Evolutionary conservation across 1,284 basidiomycete species (phyloP).

Genomic region (Microbotryum saponariae): DNA sequence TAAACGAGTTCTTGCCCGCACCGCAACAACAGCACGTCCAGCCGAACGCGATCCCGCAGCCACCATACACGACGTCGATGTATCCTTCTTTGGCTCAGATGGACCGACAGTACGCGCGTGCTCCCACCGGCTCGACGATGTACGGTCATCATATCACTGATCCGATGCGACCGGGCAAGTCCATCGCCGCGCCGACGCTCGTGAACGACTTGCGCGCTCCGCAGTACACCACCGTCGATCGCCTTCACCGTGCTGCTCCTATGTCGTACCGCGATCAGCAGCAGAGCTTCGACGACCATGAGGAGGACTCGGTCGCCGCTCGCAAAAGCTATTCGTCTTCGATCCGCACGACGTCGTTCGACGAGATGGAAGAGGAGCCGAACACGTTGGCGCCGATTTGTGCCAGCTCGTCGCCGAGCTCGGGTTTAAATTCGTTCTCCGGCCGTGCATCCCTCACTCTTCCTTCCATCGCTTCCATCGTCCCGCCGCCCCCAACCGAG

Average conservation of each 20-base stretch:
- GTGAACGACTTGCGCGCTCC: slow-evolving; percentile 20
- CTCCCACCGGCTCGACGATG: neutral
- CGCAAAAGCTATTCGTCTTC: slow-evolving; percentile 8
- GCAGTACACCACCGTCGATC: slow-evolving; percentile 23
- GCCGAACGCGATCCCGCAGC: neutral
- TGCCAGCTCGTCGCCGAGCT: neutral
- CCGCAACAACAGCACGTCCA: neutral
- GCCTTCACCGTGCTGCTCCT: slow-evolving; percentile 25
- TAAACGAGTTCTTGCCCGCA: neutral
- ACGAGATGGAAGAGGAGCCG: neutral
- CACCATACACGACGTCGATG: slow-evolving; percentile 3
- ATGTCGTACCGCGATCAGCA: neutral
- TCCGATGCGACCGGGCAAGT: slow-evolving; percentile 8
- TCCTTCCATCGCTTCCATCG: slow-evolving; percentile 5
- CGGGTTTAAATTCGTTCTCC: neutral
- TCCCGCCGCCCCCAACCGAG: neutral
- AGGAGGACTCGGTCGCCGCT: neutral
- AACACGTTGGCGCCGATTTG: slow-evolving; percentile 4
- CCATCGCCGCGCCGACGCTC: slow-evolving; percentile 26
- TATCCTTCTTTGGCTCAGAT: slow-evolving; percentile 16
- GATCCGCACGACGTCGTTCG: slow-evolving; percentile 12
- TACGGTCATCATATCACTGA: neutral
- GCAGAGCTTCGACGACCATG: neutral
- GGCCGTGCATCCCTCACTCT: neutral
- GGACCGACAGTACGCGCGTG: slow-evolving; percentile 1